Base-by-base conservation (phyloP, 805 yeast genomes). In the Metschnikowia similis region DNA sequence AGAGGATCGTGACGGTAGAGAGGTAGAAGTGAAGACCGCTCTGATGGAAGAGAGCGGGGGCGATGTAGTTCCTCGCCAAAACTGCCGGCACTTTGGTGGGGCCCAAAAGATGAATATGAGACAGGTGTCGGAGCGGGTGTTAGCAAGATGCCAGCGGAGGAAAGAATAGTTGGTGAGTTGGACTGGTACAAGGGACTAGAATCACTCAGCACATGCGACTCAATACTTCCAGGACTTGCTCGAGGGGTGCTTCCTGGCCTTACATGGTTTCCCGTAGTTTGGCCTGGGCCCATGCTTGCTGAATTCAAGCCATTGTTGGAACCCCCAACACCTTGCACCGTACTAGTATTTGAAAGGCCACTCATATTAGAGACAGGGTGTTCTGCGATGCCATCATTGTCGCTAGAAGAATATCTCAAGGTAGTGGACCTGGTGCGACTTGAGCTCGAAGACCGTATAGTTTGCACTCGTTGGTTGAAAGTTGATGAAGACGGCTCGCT, bases 21-120 rank as follows among this genome's bases (percentile, higher is more conserved):
- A 11, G 48, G 51, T 29, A 48, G 28, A 35, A 44, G 47, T 35
- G 48, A 44, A 53, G 59, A 41, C 56, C 54, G 35, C 8, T 46
- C 49, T 10, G 46, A 45, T 11, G 40, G 39, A 13, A 32, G 21
- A 32, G 45, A 41, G 11, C 45, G 36, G 4, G 45, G 36, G 10
- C 45, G 45, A 3, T 32, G 37, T n/a, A 21, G n/a, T 14, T 41
- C 45, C 14, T 21, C 37, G 7, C 32, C 21, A 8, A 37, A 11
- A 31, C 21, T 16, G 36, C 17, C 13, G 14, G 9, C 14, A 11
- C 30, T 21, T 21, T 11, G 13, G 6, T n/a, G 28, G 6, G 16
- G 29, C n/a, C 13, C 37, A 11, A 17, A 32, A 6, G 35, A 41
- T 32, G 45, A 35, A 26, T 31, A 26, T 13, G 45, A 41, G 17